Conservation (phyloP, 768 basidiomycete species). For the Phlebiopsis gigantea region DNA sequence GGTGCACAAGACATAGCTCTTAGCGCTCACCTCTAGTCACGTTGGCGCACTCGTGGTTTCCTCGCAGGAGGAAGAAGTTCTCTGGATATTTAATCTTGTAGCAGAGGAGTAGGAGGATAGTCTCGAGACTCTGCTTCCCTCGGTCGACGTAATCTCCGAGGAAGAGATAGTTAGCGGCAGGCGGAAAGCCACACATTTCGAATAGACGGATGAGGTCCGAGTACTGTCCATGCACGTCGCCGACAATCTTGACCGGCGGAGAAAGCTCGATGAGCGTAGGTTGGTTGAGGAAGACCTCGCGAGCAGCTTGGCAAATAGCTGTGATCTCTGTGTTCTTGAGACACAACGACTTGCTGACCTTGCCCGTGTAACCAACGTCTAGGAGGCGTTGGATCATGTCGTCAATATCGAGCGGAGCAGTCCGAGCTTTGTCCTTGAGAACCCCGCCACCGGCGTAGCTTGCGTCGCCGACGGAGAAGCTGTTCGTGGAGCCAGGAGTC, state of each 20-base stretch:
- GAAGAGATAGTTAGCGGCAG: constrained; percentile 95
- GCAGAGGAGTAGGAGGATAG: constrained; percentile 91
- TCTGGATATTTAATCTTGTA: constrained; percentile 99
- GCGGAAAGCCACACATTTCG: constrained; percentile 99
- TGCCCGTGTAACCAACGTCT: constrained; percentile 96
- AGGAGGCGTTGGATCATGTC: constrained; percentile 97
- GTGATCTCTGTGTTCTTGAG: constrained; percentile 96
- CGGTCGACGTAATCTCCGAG: constrained; percentile 98
- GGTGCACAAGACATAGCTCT: constrained; percentile 4
- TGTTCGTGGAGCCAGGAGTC: constrained; percentile 42
- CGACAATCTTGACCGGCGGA: constrained; percentile 98
- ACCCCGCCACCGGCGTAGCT: constrained; percentile 24
- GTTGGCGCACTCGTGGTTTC: constrained; percentile 99
- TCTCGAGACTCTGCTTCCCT: constrained; percentile 97
- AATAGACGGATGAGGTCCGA: constrained; percentile 97
- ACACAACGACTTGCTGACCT: constrained; percentile 92
- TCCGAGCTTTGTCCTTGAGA: constrained; percentile 58
- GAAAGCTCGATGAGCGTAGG: constrained; percentile 96
- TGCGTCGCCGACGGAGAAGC: constrained; percentile 34
- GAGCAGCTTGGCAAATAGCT: constrained; percentile 89
- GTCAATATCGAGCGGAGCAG: constrained; percentile 83
- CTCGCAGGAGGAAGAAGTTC: constrained; percentile 96
- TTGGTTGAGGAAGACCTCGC: constrained; percentile 94
- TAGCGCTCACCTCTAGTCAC: constrained; percentile 84
- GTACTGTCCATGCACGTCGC: constrained; percentile 99